Base-by-base conservation (phyloP, 2,329 filamentous ascomycete genomes). In the Cryphonectria naterciae region DNA sequence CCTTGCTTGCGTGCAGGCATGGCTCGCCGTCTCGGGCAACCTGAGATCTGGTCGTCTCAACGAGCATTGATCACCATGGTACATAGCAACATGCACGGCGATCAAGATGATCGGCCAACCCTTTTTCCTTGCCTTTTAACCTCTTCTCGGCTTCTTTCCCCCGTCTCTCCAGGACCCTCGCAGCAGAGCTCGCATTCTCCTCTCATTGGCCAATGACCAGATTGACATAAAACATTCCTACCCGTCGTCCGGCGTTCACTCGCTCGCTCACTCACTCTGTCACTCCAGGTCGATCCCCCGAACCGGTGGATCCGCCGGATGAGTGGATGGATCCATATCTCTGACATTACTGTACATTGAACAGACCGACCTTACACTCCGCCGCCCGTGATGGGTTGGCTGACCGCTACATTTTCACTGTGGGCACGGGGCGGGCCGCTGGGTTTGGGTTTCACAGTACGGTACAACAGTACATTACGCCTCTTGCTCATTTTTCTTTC, bases 351-450 rank as follows among this genome's bases (percentile, higher is more conserved):
- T n/a, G 28, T 35, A 41, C 32, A 41, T 11, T 25, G 32, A 37
- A 35, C 19, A 39, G 61, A 46, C 39, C 39, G 37, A 63, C 61
- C 39, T 64, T 32, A 49, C 61, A 39, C 58, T 61, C 39, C 61
- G 61, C 61, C 61, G 61, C 61, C 17, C 58, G 35, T 61, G 32
- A 61, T 61, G 39, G 61, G 61, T 64, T 64, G 61, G 61, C 46
- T 64, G 61, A 64, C 61, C 61, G 61, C 61, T 39, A 46, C 39
- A 64, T 15, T n/a, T 64, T 64, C 39, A 43, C 61, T 39, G 39
- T 41, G 61, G 11, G 37, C 37, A 39, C 37, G 61, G 39, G 8
- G 61, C 58, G 58, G 35, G 35, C 58, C 58, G 58, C 22, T n/a
- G 8, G 35, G 22, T 61, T 43, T 7, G 43, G 15, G 15, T 56